These are phyloP conservation scores for Syncephalastrum monosporum DNA, from an alignment of 371 early-diverging fungal species.

Conservation along the genomic window DNA sequence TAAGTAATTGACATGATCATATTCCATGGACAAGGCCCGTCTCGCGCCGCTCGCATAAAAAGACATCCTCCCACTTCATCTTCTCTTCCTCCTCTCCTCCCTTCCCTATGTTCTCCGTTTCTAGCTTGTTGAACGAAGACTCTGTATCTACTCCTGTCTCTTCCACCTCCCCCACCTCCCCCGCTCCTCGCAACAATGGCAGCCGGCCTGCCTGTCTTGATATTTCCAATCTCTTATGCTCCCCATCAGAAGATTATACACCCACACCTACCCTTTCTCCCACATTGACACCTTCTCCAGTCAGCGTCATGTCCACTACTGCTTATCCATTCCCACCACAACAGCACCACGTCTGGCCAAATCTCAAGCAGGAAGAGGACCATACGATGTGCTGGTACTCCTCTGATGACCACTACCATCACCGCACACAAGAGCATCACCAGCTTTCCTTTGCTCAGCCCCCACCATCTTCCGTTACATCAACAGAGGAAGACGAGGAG, in stretches of 20 bases:
- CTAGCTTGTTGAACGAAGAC: no score
- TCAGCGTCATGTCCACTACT: slow-evolving; percentile 23
- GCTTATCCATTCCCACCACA: slow-evolving; percentile 23
- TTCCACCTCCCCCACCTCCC: no score
- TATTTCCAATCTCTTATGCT: slow-evolving; percentile 28
- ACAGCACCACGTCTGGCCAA: no score
- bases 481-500: slow-evolving; percentile 21
- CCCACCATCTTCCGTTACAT: neutral
- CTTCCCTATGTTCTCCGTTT: no score
- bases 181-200: no score
- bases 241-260: slow-evolving; percentile 7
- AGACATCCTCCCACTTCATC: no score
- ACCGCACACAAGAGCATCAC: slow-evolving; percentile 4
- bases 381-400: slow-evolving; percentile 2
- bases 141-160: neutral
- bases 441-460: slow-evolving; percentile 11
- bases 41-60: no score
- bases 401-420: neutral
- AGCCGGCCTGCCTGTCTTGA: slow-evolving; percentile 35
- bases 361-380: no score
- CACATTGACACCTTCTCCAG: no score
- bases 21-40: no score
- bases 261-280: slow-evolving; percentile 18
- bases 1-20: no score
- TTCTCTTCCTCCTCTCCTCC: no score